Conservation (phyloP, 257 asterid species). For the Solanum arcanum region DNA sequence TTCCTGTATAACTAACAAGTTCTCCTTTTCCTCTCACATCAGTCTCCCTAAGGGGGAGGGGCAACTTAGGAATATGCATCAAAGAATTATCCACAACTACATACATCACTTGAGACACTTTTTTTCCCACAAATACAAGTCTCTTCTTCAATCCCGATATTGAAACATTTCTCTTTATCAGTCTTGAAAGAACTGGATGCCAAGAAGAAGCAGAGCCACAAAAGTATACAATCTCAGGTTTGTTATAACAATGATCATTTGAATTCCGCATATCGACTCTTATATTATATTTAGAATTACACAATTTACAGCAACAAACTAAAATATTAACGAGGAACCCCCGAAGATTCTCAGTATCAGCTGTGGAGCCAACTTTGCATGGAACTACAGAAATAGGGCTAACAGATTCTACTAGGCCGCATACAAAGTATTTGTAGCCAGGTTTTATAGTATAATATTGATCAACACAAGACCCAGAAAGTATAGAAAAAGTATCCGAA, state of each 20-base stretch:
- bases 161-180: conserved; percentile 32
- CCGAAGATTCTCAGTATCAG: conserved; percentile 13
- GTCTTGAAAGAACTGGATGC: conserved; percentile 57
- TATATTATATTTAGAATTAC: conserved; percentile 24
- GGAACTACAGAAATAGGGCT: conserved; percentile 63
- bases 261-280: conserved; percentile 12
- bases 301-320: conserved; percentile 53
- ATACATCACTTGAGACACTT: conserved; percentile 56
- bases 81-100: conserved; percentile 38
- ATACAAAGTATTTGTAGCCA: conserved; percentile 1
- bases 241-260: conserved; percentile 37
- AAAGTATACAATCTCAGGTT: conserved; percentile 38
- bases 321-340: conserved; percentile 64
- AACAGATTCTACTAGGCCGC: conserved; percentile 48
- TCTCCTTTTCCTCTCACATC: conserved; percentile 41
- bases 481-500: conserved; percentile 22
- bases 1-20: conserved; percentile 57
- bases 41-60: conserved; percentile 1
- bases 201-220: conserved; percentile 60
- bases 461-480: conserved; percentile 10
- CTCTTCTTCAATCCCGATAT: conserved; percentile 52
- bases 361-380: conserved; percentile 18
- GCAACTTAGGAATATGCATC: conserved; percentile 34
- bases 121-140: conserved; percentile 44
- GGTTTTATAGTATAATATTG: conserved; percentile 7